Evolutionary conservation across 805 yeast genomes (phyloP), one percentile per base, ranked within the genome.

Genomic region (Cyberlindnera bimundalis): DNA sequence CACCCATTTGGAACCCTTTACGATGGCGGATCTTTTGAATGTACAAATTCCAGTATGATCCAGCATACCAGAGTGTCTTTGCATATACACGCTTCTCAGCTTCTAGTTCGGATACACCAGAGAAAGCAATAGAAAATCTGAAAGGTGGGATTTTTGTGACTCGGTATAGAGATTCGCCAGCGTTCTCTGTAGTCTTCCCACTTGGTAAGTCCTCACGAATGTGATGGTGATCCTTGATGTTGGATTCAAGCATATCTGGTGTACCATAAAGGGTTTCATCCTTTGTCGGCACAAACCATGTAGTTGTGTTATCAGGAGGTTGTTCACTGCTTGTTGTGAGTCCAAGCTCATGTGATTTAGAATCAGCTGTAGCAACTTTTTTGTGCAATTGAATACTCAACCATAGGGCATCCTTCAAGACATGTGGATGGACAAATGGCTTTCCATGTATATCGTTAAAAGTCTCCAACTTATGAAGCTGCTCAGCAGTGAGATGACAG

Each of bases 1-100:
- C 80, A 6, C 81, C 81, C 53, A 76, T 67, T 45, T 76, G 80
- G 44, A 55, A 67, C 3, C 71, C 66, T 40, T 66, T 62, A 42
- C 67, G 67, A 33, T 61, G 58, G 17, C 63, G 61, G 28, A 69
- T 68, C 47, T 73, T 76, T 43, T 76, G 81, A 24, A 75, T 59
- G 51, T 76, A 76, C 8, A 76, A 55, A 46, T 73, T 74, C 81
- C 81, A 76, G 48, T 70, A 73, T 10, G 80, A 74, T 0, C 81
- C 81, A n/a, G 79, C 79, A 50, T 75, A 76, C 79, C 80, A 76
- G 25, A 74, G 61, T 0, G 78, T 68, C 43, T 70, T 67, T 9
- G 76, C 71, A 48, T 76, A 76, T 2, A 73, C 71, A 30, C 80
- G 58, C 48, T 67, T 70, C 14, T 68, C 75, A 1, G 70, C 64